Evolutionary conservation across 805 yeast species (phyloP), one percentile per base, ranked within the genome.

Genomic region (Cyberlindnera sargentensis): DNA sequence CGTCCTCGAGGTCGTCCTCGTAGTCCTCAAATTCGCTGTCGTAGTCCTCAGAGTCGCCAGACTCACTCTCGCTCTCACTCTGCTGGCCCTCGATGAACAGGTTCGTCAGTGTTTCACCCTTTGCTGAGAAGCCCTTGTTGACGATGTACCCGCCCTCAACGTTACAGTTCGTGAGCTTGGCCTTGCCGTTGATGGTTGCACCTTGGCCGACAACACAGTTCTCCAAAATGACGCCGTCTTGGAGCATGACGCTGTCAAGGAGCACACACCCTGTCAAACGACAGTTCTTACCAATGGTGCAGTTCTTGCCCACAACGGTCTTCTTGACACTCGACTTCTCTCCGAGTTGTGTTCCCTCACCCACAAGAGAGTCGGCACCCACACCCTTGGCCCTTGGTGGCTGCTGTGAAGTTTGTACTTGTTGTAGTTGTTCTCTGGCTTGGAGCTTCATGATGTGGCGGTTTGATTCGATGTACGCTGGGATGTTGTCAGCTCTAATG

Each of bases 391-490:
- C 71, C 9, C 67, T 63, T 52, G 76, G 76, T 27, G 75, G 79
- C 57, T 73, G 70, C 2, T 70, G 59, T 34, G 55, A 55, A 8
- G 51, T 37, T 11, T 57, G 50, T 27, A 52, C 42, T 8, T 55
- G 49, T 33, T 49, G 53, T 40, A 43, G 49, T 23, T 47, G 49
- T 24, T 48, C 48, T 44, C 67, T 67, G 1, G 90, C 90, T 54
- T 77, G 78, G 34, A 72, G 60, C 57, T 78, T 84, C 75, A 91
- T 73, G 45, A 83, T 72, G 56, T 76, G 72, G 48, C 99, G 72
- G 60, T 89, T 93, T 23, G 95, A 89, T 65, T 93, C 99, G 78
- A 88, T 76, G 62, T 81, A 89, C 2, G 91, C 85, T 2, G 85
- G 75, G 38, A 87, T 67, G 58, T 82, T 86, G 60, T 88, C 89